Percentiles rank a stretch among this genome's conserved stretches.
These are phyloP conservation scores for Lolium multiflorum DNA, from an alignment of 176 grass and related monocot genomes.

Conservation along the genomic window DNA sequence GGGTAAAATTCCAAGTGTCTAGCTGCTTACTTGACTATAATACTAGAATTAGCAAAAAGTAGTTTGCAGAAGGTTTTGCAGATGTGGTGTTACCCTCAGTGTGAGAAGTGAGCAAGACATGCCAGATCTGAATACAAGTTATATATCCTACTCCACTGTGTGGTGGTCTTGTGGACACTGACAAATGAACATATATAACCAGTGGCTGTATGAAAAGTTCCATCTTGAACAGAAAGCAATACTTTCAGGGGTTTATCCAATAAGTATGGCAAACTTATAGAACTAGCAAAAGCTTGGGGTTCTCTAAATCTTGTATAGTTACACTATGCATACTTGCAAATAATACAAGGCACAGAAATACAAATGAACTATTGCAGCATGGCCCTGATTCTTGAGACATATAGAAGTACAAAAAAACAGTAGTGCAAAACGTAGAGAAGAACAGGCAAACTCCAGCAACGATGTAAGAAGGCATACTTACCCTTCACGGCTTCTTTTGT, in stretches of 20 bases:
- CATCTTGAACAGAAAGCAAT: background rate
- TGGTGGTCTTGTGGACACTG: background rate
- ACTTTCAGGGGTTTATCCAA: background rate
- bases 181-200: background rate
- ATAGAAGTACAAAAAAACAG: background rate
- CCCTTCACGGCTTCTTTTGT: conserved; percentile 94
- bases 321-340: background rate
- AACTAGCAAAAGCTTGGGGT: background rate
- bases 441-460: background rate
- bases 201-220: background rate
- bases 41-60: background rate
- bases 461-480: conserved; percentile 35
- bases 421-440: background rate
- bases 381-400: background rate
- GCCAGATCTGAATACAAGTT: background rate
- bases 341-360: background rate
- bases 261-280: background rate
- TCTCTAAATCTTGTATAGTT: background rate
- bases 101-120: background rate
- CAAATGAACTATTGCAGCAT: background rate
- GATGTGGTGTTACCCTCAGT: background rate
- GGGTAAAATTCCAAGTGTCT: background rate
- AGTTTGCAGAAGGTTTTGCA: background rate
- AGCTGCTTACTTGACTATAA: background rate
- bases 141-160: background rate